phyloP scores from a whole-genome alignment of 257 asterid genomes.

The Solanum phureja region DNA sequence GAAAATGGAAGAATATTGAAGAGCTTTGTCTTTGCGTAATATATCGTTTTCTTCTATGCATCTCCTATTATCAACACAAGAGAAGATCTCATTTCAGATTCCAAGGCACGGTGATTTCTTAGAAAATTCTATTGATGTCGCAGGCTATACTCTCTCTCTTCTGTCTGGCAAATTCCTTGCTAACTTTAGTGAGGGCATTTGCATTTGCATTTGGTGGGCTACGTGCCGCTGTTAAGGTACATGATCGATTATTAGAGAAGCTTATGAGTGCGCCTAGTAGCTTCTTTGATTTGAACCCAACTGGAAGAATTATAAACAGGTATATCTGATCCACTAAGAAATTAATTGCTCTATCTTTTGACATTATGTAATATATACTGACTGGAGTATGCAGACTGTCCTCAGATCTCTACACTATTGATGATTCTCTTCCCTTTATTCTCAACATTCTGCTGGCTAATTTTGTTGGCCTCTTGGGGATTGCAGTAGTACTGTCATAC shows the following conservation, averaged over 20 bases:
- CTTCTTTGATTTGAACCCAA: conserved; percentile 86
- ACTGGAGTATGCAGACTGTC: conserved; percentile 55
- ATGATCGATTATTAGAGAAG: conserved; percentile 44
- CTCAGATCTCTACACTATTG: conserved; percentile 93
- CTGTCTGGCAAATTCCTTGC: conserved; percentile 62
- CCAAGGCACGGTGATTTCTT: neutral
- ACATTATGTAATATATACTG: conserved; percentile 7
- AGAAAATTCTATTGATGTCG: neutral
- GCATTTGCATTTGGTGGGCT: conserved; percentile 90
- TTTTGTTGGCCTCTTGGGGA: conserved; percentile 82
- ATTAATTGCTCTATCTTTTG: neutral
- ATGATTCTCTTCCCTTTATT: conserved; percentile 93
- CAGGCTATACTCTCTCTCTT: conserved; percentile 68
- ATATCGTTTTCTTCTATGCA: neutral
- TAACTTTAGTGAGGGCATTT: conserved; percentile 85
- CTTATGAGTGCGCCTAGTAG: conserved; percentile 63
- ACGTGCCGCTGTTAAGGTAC: conserved; percentile 74
- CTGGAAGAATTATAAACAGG: conserved; percentile 95
- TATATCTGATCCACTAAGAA: conserved; percentile 15
- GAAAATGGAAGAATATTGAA: neutral
- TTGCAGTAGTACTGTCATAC: conserved; percentile 57
- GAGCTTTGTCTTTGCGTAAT: neutral
- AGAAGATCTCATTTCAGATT: neutral
- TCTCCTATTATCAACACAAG: neutral
- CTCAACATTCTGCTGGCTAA: conserved; percentile 96